These are phyloP conservation scores for Casaregolazyma lundiana DNA, from an alignment of 1,139 yeast genomes.

Conservation along the genomic window DNA sequence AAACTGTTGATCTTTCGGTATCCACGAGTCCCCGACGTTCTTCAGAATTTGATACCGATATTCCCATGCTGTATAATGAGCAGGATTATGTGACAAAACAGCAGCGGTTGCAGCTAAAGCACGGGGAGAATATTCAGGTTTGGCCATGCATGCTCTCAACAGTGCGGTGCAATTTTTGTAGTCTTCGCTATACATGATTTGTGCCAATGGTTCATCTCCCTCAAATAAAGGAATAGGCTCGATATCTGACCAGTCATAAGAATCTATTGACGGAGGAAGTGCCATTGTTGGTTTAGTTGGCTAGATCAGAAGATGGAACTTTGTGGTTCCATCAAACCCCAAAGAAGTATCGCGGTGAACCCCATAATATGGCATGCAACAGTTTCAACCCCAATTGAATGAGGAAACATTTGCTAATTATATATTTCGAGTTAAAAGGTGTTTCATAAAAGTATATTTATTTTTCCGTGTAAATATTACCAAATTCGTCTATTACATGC, in stretches of 20 bases:
- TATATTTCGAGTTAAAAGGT: too few relatives aligned
- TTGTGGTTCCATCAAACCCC: not conserved
- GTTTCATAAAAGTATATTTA: too few relatives aligned
- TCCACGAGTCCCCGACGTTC: conserved; percentile 24
- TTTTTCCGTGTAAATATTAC: too few relatives aligned
- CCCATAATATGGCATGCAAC: too few relatives aligned
- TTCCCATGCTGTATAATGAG: conserved; percentile 88
- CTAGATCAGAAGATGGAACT: not conserved
- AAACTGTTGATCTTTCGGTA: conserved; percentile 41
- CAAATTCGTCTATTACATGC: too few relatives aligned
- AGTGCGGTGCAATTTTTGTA: conserved; percentile 59
- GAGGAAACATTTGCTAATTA: too few relatives aligned
- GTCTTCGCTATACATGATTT: conserved; percentile 71
- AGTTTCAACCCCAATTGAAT: too few relatives aligned
- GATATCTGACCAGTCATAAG: conserved; percentile 34
- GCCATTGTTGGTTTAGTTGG: not conserved
- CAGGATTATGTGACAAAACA: conserved; percentile 69
- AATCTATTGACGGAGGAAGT: conserved; percentile 6
- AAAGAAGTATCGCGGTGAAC: too few relatives aligned
- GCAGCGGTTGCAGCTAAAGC: conserved; percentile 62
- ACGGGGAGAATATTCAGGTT: conserved; percentile 62
- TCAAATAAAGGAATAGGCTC: conserved; percentile 36
- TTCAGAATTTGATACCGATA: conserved; percentile 60
- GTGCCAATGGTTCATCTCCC: conserved; percentile 51
- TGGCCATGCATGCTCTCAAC: conserved; percentile 56